Evolutionary conservation across 805 yeast species (phyloP).

Genomic region (Schwanniomyces occidentalis): DNA sequence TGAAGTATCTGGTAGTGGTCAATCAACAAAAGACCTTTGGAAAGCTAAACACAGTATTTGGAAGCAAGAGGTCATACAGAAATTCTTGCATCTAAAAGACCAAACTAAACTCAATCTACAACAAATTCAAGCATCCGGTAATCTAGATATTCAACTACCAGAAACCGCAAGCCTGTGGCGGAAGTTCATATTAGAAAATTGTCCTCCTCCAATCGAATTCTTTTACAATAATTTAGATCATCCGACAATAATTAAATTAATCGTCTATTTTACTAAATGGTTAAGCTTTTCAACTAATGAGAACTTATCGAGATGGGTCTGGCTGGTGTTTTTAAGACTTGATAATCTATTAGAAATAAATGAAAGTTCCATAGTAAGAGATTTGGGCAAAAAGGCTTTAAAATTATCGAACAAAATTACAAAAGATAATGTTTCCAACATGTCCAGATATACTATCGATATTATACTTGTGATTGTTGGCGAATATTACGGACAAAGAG

Average conservation of each 20-base stretch:
- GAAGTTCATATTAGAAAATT: slow-evolving; percentile 22
- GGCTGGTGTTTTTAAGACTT: slow-evolving; percentile 31
- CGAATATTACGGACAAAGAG: slow-evolving; percentile 36
- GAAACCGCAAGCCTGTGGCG: slow-evolving; percentile 33
- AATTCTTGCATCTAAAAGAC: slow-evolving; percentile 4
- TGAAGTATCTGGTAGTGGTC: neutral
- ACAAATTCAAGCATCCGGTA: neutral
- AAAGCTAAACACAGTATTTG: neutral
- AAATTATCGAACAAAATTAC: slow-evolving; percentile 19
- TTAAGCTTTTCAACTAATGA: slow-evolving; percentile 29
- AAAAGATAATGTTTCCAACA: slow-evolving; percentile 6
- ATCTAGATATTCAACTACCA: slow-evolving; percentile 15
- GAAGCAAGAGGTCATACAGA: slow-evolving; percentile 2
- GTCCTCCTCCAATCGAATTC: slow-evolving; percentile 28
- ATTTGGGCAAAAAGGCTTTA: slow-evolving; percentile 38
- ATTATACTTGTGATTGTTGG: slow-evolving; percentile 34
- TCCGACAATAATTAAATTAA: slow-evolving; percentile 31
- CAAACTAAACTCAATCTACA: neutral
- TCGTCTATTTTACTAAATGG: slow-evolving; percentile 39
- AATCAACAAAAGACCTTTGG: neutral
- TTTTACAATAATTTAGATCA: slow-evolving; percentile 26
- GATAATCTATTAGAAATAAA: slow-evolving; percentile 33
- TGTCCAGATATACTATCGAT: slow-evolving; percentile 26
- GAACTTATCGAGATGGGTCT: slow-evolving; percentile 37
- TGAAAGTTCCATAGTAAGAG: slow-evolving; percentile 36